Evolutionary conservation across 805 yeast genomes (phyloP), one percentile per base, ranked within the genome.

Genomic region (Candida coquimbonensis): DNA sequence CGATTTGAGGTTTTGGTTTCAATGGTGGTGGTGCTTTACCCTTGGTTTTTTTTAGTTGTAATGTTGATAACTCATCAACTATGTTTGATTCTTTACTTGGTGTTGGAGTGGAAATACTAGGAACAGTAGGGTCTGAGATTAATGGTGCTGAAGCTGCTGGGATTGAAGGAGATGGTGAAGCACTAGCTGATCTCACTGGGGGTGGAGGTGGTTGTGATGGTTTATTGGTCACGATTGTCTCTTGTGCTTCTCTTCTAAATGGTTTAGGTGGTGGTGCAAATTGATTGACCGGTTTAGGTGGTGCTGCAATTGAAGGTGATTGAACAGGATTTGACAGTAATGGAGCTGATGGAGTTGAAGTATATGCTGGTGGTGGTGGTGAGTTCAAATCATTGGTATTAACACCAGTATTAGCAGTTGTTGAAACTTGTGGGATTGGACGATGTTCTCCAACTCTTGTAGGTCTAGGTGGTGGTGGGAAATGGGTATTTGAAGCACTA

Each of bases 181-280:
- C 14, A 14, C 12, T 19, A 9, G 37, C 24, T 21, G 34, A 14
- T n/a, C 25, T 12, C 4, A 7, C 13, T 27, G 21, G 11, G 26
- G 38, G 33, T 25, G 38, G 24, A 14, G 31, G 14, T 29, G 31
- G 5, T 29, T 6, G 13, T 29, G 13, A 29, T 11, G 31, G 13
- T 29, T 12, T 5, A 29, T 29, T 12, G 2, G 12, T 29, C 7
- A 13, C 14, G 14, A 29, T 9, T 13, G 26, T 29, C 38, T 26
- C 40, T 16, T 27, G 25, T 1, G 19, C 29, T 17, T 43, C 36
- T 21, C 33, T 49, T 21, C 44, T 42, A 42, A 48, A 53, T 24
- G 60, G 61, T 40, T 50, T 54, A 37, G 60, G 59, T 11, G 60
- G 59, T 38, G 55, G 54, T 7, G 50, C 50, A 42, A 51, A 50